A percentile compares a stretch with the other conserved stretches of the same genome.
Evolutionary conservation across 192 early-diverging fungal genomes (phyloP).

Genomic region (Podila epicladia): DNA sequence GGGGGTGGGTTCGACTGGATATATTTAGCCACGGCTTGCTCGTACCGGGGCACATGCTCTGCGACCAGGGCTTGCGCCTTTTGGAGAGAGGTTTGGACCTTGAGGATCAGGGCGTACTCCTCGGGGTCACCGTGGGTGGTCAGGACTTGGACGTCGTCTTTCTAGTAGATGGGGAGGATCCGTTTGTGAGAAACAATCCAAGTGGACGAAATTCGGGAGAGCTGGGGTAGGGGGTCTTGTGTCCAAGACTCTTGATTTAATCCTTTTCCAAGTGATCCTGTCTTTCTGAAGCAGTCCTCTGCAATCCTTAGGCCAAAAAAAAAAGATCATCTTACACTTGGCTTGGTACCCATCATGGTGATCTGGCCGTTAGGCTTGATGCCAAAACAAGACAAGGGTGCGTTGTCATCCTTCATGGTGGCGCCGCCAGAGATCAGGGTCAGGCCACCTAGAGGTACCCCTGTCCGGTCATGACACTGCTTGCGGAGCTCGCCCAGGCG

Average conservation of each 20-base stretch:
- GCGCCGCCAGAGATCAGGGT: slow-evolving; percentile 56
- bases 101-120: slow-evolving; percentile 58
- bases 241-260: too few species aligned
- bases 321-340: slow-evolving; percentile 53
- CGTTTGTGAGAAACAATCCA: too few species aligned
- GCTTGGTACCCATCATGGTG: slow-evolving; percentile 75
- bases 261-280: too few species aligned
- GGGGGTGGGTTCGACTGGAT: slow-evolving; percentile 13
- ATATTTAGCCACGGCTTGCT: slow-evolving; percentile 29
- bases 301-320: neutral
- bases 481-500: slow-evolving; percentile 30
- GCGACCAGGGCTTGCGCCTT: slow-evolving; percentile 26
- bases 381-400: slow-evolving; percentile 74
- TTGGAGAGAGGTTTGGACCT: slow-evolving; percentile 53
- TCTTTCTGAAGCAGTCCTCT: too few species aligned
- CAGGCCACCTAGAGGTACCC: slow-evolving; percentile 30
- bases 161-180: slow-evolving; percentile 12
- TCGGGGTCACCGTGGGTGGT: slow-evolving; percentile 59
- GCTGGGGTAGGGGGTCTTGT: too few species aligned
- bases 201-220: too few species aligned
- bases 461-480: slow-evolving; percentile 36
- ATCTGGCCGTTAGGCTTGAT: slow-evolving; percentile 78
- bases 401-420: slow-evolving; percentile 80
- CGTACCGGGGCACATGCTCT: slow-evolving; percentile 28
- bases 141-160: slow-evolving; percentile 45